Evolutionary conservation across 306 rosid genomes (phyloP), one percentile per base, ranked within the genome.

Genomic region (Vigna radiata): DNA sequence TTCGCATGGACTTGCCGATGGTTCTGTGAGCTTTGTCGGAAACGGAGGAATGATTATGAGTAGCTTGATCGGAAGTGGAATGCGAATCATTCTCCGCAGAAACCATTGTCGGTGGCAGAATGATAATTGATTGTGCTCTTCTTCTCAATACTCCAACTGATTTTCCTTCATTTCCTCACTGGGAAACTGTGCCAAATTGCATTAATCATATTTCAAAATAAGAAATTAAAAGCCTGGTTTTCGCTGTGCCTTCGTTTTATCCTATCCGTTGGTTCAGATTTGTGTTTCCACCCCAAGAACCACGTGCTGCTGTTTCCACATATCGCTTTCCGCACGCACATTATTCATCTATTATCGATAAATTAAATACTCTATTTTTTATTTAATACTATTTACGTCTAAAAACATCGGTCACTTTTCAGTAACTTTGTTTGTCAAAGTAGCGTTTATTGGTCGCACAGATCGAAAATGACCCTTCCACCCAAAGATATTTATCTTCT

Each of bases 1-100:
- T 90, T 46, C 97, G 90, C 97, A 92, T 92, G 43, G 97, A 92
- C 10, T 88, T 89, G n/a, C 97, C 96, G 1, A 52, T 80, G 69
- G 78, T 75, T 8, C 90, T 67, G 82, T 79, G 64, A 16, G 86
- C 50, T 73, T 72, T 84, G 53, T 6, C 27, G 2, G 78, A 19
- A 36, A 36, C 18, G 18, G 80, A 60, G 78, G 87, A 46, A 78
- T 86, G 75, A 33, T 2, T 3, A 2, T 86, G 75, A 16, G 14
- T 17, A 0, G 47, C 10, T 18, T 23, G 36, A 8, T 8, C 27
- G 25, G 90, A 81, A 11, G 15, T 3, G 15, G 49, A 44, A 44
- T 44, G 49, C 15, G 49, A 44, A 78, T 85, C 92, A 0, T 73
- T 73, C 76, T 86, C 86, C n/a, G 89, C 66, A 39, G 93, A 91